Conservation (phyloP, 352 stramenopile genomes). For the Globisporangium barbulae region DNA sequence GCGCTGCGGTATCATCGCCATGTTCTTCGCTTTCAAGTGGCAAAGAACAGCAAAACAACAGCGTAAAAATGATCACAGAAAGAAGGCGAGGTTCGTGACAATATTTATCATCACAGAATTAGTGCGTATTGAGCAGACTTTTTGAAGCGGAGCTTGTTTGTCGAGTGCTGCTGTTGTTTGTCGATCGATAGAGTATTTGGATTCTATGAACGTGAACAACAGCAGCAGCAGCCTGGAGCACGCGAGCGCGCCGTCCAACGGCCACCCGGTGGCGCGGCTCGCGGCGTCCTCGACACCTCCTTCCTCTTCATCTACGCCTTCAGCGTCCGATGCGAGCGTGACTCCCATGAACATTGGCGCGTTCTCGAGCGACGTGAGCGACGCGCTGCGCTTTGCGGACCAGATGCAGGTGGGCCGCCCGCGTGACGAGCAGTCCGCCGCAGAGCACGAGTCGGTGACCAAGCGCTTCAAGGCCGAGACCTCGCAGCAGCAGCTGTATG, state of each 20-base stretch:
- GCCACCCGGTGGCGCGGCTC: neutral
- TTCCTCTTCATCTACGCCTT: neutral
- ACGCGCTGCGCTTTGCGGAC: neutral
- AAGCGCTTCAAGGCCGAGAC: constrained; percentile 12
- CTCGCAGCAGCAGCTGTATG: neutral
- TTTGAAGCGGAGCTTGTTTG: too few species aligned
- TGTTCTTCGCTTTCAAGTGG: neutral
- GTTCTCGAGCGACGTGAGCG: constrained; percentile 7
- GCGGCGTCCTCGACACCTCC: neutral
- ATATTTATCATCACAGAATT: too few species aligned
- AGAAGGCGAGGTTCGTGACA: too few species aligned
- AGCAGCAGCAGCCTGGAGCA: constrained; percentile 18
- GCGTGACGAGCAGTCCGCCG: neutral
- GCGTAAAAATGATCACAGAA: too few species aligned
- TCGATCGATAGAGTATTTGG: neutral
- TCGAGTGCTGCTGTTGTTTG: too few species aligned
- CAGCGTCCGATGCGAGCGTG: neutral
- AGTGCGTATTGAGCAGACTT: too few species aligned
- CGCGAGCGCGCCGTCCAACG: constrained; percentile 8
- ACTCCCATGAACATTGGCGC: neutral
- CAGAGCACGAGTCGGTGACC: constrained; percentile 1
- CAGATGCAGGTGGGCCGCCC: neutral
- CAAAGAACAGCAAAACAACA: neutral
- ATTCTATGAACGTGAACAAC: constrained; percentile 20
- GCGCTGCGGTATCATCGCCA: constrained; percentile 2